A percentile compares a stretch with the other conserved stretches of the same genome.
These are phyloP conservation scores for Pichia ethanolica DNA, from an alignment of 805 yeast genomes.

Conservation along the genomic window DNA sequence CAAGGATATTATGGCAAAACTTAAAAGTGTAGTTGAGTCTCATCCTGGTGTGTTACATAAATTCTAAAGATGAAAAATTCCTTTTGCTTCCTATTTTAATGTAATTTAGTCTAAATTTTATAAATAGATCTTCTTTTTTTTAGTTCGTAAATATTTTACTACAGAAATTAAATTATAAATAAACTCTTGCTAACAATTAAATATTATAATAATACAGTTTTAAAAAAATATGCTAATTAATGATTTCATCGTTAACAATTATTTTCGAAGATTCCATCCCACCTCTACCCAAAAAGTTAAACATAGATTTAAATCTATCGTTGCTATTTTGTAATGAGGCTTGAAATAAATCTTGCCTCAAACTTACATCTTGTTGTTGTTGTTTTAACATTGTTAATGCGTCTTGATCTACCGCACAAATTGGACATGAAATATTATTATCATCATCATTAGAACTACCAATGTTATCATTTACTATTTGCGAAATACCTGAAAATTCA, in stretches of 20 bases:
- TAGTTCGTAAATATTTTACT: too few relatives aligned
- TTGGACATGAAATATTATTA: slow-evolving; percentile 51
- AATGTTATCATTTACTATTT: neutral
- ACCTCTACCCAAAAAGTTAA: slow-evolving; percentile 84
- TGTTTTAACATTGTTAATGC: slow-evolving; percentile 50
- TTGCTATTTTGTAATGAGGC: slow-evolving; percentile 44
- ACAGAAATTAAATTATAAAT: too few relatives aligned
- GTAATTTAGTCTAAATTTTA: too few relatives aligned
- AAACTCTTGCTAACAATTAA: too few relatives aligned
- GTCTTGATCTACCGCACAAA: slow-evolving; percentile 66
- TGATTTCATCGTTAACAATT: neutral
- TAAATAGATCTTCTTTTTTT: too few relatives aligned
- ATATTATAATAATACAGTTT: too few relatives aligned
- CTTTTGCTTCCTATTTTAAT: too few relatives aligned
- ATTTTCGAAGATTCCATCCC: slow-evolving; percentile 48
- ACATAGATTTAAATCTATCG: slow-evolving; percentile 66
- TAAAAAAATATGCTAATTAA: too few relatives aligned
- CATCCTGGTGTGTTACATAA: slow-evolving; percentile 19
- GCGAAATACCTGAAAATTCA: slow-evolving; percentile 14
- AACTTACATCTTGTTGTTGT: slow-evolving; percentile 55
- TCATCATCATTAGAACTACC: slow-evolving; percentile 6
- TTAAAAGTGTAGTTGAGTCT: slow-evolving; percentile 24
- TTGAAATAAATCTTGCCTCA: slow-evolving; percentile 56
- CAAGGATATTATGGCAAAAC: slow-evolving; percentile 33
- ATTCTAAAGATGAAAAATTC: neutral